Percentiles rank a stretch among this genome's conserved stretches.
Conservation (phyloP, 2,329 filamentous ascomycete species). For the Pseudogymnoascus destructans region DNA sequence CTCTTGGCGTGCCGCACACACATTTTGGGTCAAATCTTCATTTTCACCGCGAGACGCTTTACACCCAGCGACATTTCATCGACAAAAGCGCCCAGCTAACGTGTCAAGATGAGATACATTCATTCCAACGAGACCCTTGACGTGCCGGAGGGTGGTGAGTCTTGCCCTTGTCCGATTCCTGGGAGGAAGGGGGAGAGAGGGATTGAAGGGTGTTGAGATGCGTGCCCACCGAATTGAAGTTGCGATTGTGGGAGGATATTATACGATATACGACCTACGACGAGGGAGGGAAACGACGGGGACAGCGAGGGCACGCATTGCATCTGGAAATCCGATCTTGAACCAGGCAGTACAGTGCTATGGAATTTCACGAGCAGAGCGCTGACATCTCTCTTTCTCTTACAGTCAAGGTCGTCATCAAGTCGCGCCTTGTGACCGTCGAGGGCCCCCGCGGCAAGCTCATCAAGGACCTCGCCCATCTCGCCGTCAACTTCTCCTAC, state of each 20-base stretch:
- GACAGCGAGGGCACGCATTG: constrained; percentile 6
- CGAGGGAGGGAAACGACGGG: constrained; percentile 10
- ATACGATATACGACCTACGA: not conserved
- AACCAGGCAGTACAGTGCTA: not conserved
- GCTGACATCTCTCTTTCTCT: constrained; percentile 24
- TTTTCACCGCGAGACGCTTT: not conserved
- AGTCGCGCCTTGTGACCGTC: constrained; percentile 91
- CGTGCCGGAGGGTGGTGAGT: constrained; percentile 94
- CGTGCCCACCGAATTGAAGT: not conserved
- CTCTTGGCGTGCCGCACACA: constrained; percentile 9
- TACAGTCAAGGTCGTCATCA: constrained; percentile 94
- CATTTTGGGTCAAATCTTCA: constrained; percentile 5
- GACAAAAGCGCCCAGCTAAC: constrained; percentile 11
- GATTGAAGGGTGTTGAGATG: constrained; percentile 6
- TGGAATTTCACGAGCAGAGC: constrained; percentile 13
- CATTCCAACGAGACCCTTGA: constrained; percentile 92
- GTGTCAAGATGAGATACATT: constrained; percentile 96
- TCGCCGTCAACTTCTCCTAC: constrained; percentile 89
- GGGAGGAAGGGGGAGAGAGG: constrained; percentile 8
- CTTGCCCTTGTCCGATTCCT: constrained; percentile 9
- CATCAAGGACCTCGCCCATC: constrained; percentile 88
- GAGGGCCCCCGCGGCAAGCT: constrained; percentile 91
- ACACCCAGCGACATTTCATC: constrained; percentile 8
- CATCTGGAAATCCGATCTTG: not conserved
- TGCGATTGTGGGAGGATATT: not conserved